These are phyloP conservation scores for Rhizophagus clarus DNA, from an alignment of 192 early-diverging fungal genomes.

Conservation along the genomic window DNA sequence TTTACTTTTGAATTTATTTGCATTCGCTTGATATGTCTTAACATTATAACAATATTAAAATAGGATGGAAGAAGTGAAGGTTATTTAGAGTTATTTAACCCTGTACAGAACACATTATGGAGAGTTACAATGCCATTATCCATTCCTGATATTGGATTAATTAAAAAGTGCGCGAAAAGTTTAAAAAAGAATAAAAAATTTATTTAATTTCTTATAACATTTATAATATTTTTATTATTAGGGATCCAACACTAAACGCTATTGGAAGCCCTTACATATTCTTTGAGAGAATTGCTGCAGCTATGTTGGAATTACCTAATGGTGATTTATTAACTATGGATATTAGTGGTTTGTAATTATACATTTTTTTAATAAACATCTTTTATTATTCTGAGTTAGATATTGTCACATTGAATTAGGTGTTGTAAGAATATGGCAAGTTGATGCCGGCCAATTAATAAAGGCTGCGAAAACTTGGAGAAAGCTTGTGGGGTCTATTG, in stretches of 20 bases:
- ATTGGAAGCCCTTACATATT: constrained; percentile 45
- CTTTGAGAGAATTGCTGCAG: constrained; percentile 48
- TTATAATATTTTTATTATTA: constrained; percentile 14
- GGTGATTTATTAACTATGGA: constrained; percentile 62
- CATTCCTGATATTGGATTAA: constrained; percentile 35
- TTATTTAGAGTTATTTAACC: constrained; percentile 56
- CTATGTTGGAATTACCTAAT: constrained; percentile 55
- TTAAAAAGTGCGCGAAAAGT: background rate
- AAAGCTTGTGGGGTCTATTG: constrained; percentile 59
- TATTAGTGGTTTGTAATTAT: constrained; percentile 44
- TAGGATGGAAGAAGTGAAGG: constrained; percentile 60
- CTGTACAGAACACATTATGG: constrained; percentile 51
- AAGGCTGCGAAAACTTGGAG: constrained; percentile 60
- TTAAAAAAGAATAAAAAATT: background rate
- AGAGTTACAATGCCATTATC: constrained; percentile 54
- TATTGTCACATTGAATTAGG: constrained; percentile 12
- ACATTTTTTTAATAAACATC: background rate
- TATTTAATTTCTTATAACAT: background rate
- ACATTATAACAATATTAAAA: background rate
- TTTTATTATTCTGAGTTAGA: background rate
- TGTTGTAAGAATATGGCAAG: constrained; percentile 60
- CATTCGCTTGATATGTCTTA: background rate
- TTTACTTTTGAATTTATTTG: background rate
- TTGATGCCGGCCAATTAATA: constrained; percentile 54
- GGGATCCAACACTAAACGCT: constrained; percentile 30